Evolutionary conservation across 2,329 filamentous ascomycete genomes (phyloP), one percentile per base, ranked within the genome.

Genomic region (Claviceps pazoutovae): DNA sequence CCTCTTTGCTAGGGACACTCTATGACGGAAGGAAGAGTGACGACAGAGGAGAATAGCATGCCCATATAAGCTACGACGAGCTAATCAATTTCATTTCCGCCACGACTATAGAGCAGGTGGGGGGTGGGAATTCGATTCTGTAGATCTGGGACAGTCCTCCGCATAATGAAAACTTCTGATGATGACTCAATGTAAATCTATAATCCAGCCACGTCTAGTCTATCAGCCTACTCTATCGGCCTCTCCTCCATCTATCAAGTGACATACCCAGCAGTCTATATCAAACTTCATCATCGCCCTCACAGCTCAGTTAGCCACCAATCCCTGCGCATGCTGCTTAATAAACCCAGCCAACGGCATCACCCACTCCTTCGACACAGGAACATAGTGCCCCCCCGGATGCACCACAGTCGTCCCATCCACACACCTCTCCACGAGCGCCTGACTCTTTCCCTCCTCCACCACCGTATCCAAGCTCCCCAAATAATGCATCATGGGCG

Each of bases 301-400:
- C 51, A 64, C n/a, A 64, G 50, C 30, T 54, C 61, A 53, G 56
- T 58, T 61, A n/a, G 51, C 52, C 26, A 59, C 58, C 11, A 59
- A 55, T 0, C 65, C 58, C 44, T 65, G 54, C 19, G 60, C 59
- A 48, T 71, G 62, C 49, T 70, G 64, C 59, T 66, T 71, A 52
- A 93, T 80, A 62, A 90, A 95, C 0, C 75, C 80, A 4, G 84
- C 82, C 57, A 94, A 68, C 36, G 84, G 84, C 72, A 84, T 83
- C 19, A 84, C 80, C 77, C 85, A 93, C 58, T 89, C 84, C 70
- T 85, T 88, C 58, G 83, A 80, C 54, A 88, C 82, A 0, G 91
- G 91, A 61, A 96, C 78, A 62, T 95, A 89, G 66, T 97, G 91
- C 0, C 90, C 90, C 7, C 91, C 91, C 1, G 91, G 90, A 67